Base-by-base conservation (phyloP, 2,329 filamentous ascomycete genomes). In the Aspergillus sp. region DNA sequence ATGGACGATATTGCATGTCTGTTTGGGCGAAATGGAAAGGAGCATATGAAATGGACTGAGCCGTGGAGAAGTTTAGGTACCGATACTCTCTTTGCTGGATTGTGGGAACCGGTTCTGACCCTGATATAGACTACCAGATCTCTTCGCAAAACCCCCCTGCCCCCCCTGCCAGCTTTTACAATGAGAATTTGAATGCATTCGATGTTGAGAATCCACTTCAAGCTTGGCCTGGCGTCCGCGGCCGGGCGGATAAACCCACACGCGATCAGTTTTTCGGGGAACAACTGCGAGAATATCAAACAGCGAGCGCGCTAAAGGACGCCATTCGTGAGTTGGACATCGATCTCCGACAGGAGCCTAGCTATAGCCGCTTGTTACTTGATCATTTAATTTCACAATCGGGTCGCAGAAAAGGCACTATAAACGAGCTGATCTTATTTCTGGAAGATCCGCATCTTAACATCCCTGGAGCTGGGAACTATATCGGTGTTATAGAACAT, bases 21-120 rank as follows among this genome's bases (percentile, higher is more conserved):
- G 44, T 75, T 78, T 60, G 78, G 76, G 30, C 65, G 68, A 56
- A 71, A 74, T 73, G 74, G 73, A 18, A 69, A 66, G 48, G 69
- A 71, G 45, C 75, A 75, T 59, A 64, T 74, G 69, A 72, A 71
- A 47, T 73, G 69, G 72, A 68, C 66, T 45, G 66, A 70, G 18
- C 15, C 34, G 11, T 39, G 32, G 8, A 32, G 11, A 43, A 6
- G 34, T 45, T 15, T n/a, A 38, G 18, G 47, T 22, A 52, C 24
- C 43, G 7, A 36, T 15, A 47, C 17, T n/a, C 7, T 30, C 48
- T 20, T 6, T 48, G 20, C 42, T 39, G 5, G 18, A 22, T 1
- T 24, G 18, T 34, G 5, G 45, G 9, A 34, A n/a, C 4, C 5
- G 4, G 20, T 20, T 12, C 45, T 60, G 42, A 52, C 36, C 26